Base-by-base conservation (phyloP, 1,284 basidiomycete species). In the Pseudozyma pruni region DNA sequence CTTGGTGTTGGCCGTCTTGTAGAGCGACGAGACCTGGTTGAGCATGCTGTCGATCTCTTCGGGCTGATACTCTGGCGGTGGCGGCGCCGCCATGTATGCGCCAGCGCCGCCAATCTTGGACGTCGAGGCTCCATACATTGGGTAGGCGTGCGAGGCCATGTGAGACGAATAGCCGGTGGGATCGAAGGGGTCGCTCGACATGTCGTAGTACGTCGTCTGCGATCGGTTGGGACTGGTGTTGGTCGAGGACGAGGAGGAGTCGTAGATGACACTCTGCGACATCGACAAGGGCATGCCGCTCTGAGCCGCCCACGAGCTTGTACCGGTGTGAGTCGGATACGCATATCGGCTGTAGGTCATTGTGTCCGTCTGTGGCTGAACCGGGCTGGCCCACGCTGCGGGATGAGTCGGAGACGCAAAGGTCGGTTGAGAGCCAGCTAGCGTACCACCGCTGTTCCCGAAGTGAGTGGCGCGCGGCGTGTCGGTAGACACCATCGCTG, bases 1-100 rank as follows among this genome's bases (percentile, higher is more conserved):
- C 33, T 72, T 72, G 33, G 69, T 72, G 53, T 63, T 72, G 31
- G 69, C 62, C 23, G 54, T 56, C 63, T 67, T 72, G 50, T 72
- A 72, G 10, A 72, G 51, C 13, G 49, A 59, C 20, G 69, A 67
- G 13, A 72, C 52, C 39, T 72, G 63, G 25, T 51, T 50, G 44
- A 72, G 69, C 58, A 63, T 63, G 37, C 41, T 45, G 35, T 72
- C 69, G 45, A 72, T 61, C 48, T 72, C 69, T 17, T 61, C 57
- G 2, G 61, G 53, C 42, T 48, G 50, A 27, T 57, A 66, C 35
- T 70, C 60, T 14, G 62, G 62, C 33, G 52, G n/a, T n/a, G n/a
- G 62, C 25, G 40, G 40, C 1, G 61, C 44, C 13, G 62, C 5
- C 16, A 52, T 38, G 27, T 71, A 66, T 0, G 49, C 37, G 44